phyloP scores from a whole-genome alignment of 768 basidiomycete species.

The Guyanaporus albipodus region DNA sequence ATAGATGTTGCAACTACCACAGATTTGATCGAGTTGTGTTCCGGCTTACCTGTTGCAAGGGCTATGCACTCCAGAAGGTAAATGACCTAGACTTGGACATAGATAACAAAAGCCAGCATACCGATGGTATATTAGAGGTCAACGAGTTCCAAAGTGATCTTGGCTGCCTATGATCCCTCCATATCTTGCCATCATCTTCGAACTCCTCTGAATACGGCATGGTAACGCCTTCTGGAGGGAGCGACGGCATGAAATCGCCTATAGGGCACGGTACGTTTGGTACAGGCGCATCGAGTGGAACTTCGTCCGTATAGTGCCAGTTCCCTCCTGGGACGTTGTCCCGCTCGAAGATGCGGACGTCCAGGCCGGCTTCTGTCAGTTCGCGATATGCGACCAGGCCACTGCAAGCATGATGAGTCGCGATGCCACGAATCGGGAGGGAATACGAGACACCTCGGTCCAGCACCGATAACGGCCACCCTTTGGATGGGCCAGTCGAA shows the following conservation, averaged over 20 bases:
- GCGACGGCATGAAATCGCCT: slow-evolving; percentile 10
- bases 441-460: slow-evolving; percentile 8
- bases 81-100: not conserved
- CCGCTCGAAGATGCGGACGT: slow-evolving; percentile 18
- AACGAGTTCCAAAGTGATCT: slow-evolving; percentile 17
- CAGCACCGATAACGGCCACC: slow-evolving; percentile 17
- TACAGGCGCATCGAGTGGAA: slow-evolving; percentile 7
- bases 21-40: not conserved
- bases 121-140: slow-evolving; percentile 8
- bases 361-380: slow-evolving; percentile 12
- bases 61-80: not conserved
- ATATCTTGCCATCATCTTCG: slow-evolving; percentile 2
- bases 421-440: not conserved
- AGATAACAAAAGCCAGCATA: not conserved
- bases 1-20: not conserved
- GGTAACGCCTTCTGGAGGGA: slow-evolving; percentile 2
- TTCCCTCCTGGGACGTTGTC: slow-evolving; percentile 9
- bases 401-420: slow-evolving; percentile 1
- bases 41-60: slow-evolving; percentile 2
- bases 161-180: slow-evolving; percentile 9
- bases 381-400: slow-evolving; percentile 12
- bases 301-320: slow-evolving; percentile 19
- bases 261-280: slow-evolving; percentile 6
- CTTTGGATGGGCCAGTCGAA: slow-evolving; percentile 12
- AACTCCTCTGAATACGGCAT: slow-evolving; percentile 12